Base-by-base conservation (phyloP, 2,329 filamentous ascomycete species). In the Hymenoscyphus salicellus region DNA sequence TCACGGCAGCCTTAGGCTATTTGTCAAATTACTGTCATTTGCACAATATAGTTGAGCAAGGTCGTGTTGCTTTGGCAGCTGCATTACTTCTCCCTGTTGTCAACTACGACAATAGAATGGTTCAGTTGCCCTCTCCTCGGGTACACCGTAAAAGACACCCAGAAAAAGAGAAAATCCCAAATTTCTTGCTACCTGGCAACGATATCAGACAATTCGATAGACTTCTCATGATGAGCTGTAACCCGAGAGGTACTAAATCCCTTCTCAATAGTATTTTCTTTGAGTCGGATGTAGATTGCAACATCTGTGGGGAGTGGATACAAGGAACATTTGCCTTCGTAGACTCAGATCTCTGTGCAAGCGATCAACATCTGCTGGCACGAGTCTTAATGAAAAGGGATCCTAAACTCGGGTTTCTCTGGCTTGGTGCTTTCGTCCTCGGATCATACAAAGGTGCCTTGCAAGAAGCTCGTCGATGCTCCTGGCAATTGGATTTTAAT, bases 21-120 rank as follows among this genome's bases (percentile, higher is more conserved):
- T 65, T 76, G 38, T 67, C 59, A 5, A 67, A 68, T 5, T 76
- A 76, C 63, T 75, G 71, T 66, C 58, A 59, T 56, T 66, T 70
- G 16, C 70, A 75, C 61, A 60, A 63, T 30, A 68, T 74, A n/a
- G 59, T 66, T 36, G 68, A 72, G 33, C 68, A 74, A 38, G 72
- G 63, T 55, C 62, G 70, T 58, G 72, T 72, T 60, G 73, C 73
- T 64, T 70, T 77, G 32, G 68, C 73, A 20, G 71, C 70, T 8
- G 72, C 67, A 33, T 41, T 76, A 46, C 63, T 74, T 56, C 69
- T 76, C 16, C 74, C 74, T 58, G 62, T 69, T 28, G 68, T 71
- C 55, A 73, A 68, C 56, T 72, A 68, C 55, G 70, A 76, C 5
- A 65, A 68, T 41, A 67, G 63, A 62, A 65, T 6, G 14, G 43